Conservation (phyloP, 495 filamentous ascomycete species). For the Diplogelasinospora grovesii region DNA sequence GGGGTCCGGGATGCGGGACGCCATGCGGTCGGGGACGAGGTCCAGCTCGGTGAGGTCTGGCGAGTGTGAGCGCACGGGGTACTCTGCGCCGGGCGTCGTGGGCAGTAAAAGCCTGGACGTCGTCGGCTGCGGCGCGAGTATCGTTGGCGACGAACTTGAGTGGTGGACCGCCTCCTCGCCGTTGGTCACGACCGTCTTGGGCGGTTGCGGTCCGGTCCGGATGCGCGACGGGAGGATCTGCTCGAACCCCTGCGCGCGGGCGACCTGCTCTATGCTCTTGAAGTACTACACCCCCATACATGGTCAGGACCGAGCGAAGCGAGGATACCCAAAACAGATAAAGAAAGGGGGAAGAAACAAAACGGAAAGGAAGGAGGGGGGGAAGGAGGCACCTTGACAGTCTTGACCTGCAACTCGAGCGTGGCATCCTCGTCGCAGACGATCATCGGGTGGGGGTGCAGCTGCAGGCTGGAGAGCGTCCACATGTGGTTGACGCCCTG, state of each 20-base stretch:
- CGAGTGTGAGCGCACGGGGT: slow-evolving; percentile 38
- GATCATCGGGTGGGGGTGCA: slow-evolving; percentile 73
- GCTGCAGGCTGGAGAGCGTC: slow-evolving; percentile 72
- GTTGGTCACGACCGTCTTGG: slow-evolving; percentile 3
- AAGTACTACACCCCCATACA: slow-evolving; percentile 46
- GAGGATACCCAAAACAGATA: no score
- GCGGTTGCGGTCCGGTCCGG: slow-evolving; percentile 30
- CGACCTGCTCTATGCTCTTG: slow-evolving; percentile 59
- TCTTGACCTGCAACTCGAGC: slow-evolving; percentile 77
- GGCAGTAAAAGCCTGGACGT: slow-evolving; percentile 37
- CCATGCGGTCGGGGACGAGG: slow-evolving; percentile 62
- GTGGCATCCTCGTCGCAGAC: slow-evolving; percentile 85
- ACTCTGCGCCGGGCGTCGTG: slow-evolving; percentile 42
- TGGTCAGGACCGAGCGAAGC: no score
- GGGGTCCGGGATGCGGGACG: slow-evolving; percentile 53
- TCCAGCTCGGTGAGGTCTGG: slow-evolving; percentile 38
- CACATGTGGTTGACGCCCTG: slow-evolving; percentile 85
- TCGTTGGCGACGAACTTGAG: slow-evolving; percentile 36
- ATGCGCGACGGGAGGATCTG: slow-evolving; percentile 50
- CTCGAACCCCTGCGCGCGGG: slow-evolving; percentile 48
- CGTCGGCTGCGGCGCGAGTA: slow-evolving; percentile 39
- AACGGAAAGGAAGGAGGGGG: not conserved
- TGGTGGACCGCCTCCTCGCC: slow-evolving; percentile 17
- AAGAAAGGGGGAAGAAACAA: not conserved
- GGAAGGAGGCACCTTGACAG: slow-evolving; percentile 54